Conservation (phyloP, 2,329 filamentous ascomycete genomes). For the Xylariaceae sp. region DNA sequence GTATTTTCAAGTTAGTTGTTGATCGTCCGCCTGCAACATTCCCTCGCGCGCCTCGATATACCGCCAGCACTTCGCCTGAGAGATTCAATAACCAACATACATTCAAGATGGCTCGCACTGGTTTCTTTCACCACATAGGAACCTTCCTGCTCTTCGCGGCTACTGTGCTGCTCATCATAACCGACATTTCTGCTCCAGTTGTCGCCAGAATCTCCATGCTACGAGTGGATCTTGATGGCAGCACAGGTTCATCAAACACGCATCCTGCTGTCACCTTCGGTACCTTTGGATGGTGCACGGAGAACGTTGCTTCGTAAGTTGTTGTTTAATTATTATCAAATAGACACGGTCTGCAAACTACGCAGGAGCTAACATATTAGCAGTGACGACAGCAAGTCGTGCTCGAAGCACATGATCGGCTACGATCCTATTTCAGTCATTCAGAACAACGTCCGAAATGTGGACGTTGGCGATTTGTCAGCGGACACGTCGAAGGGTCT, state of each 20-base stretch:
- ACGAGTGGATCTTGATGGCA: conserved; percentile 31
- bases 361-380: conserved; percentile 2
- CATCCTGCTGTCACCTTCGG: conserved; percentile 34
- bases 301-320: conserved; percentile 15
- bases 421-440: conserved; percentile 23
- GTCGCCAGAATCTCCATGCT: conserved; percentile 38
- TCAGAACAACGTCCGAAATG: conserved; percentile 13
- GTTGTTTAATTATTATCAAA: no score
- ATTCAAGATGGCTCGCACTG: conserved; percentile 24
- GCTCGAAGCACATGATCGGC: conserved; percentile 19
- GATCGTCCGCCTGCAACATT: neutral
- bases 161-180: conserved; percentile 41
- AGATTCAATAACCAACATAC: neutral
- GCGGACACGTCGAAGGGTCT: conserved; percentile 33
- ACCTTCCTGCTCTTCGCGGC: conserved; percentile 40
- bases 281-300: conserved; percentile 41
- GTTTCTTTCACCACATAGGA: conserved; percentile 38
- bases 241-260: conserved; percentile 1
- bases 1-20: no score
- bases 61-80: no score
- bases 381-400: conserved; percentile 18
- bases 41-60: no score
- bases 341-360: no score
- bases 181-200: conserved; percentile 43
- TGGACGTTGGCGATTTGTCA: conserved; percentile 31